Percentiles rank a stretch among this genome's conserved stretches.
phyloP scores from a whole-genome alignment of 2,329 filamentous ascomycete genomes.

The Huntiella savannae region DNA sequence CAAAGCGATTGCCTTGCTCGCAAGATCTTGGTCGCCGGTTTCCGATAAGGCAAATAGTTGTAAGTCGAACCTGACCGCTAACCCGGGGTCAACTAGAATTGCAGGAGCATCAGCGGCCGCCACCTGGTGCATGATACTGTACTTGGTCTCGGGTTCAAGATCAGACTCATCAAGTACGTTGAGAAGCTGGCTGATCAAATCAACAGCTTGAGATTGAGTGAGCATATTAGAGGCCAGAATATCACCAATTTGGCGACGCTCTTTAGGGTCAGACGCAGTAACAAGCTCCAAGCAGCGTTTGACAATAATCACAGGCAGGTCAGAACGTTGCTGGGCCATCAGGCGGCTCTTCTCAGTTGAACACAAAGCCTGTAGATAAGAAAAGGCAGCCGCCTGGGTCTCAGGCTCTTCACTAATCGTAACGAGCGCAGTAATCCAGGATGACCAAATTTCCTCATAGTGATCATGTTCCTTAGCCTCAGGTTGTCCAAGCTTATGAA shows the following conservation, averaged over 20 bases:
- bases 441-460: slow-evolving; percentile 26
- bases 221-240: not conserved
- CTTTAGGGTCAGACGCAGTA: not conserved
- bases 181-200: not conserved
- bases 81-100: not conserved
- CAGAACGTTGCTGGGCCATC: not conserved
- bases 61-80: not conserved
- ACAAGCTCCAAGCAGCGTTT: not conserved
- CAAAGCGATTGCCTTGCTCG: not conserved
- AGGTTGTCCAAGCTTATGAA: slow-evolving; percentile 34
- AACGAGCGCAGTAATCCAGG: slow-evolving; percentile 25
- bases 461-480: slow-evolving; percentile 14
- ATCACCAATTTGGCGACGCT: not conserved
- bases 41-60: not conserved
- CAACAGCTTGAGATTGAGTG: not conserved
- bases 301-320: not conserved
- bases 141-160: not conserved
- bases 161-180: not conserved
- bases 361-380: not conserved
- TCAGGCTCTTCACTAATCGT: slow-evolving; percentile 11
- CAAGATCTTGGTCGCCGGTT: not conserved
- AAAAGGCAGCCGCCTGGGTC: not conserved
- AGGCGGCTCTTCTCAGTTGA: not conserved
- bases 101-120: not conserved
- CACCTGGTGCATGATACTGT: not conserved